Base-by-base conservation (phyloP, 768 basidiomycete species). In the Suillus tomentosus region DNA sequence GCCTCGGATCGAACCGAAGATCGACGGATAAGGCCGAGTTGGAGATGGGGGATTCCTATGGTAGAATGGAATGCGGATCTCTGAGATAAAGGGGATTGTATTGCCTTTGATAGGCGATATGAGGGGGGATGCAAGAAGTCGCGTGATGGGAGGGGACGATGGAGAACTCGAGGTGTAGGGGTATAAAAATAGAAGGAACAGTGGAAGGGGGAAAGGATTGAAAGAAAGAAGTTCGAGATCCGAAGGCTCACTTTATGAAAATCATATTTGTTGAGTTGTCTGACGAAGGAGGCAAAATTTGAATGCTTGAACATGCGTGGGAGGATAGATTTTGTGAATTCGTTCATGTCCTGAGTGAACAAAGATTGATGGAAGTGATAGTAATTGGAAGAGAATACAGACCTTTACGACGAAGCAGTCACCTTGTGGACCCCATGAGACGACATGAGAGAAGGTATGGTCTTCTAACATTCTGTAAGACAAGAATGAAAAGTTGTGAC, bases 221-320 rank as follows among this genome's bases (percentile, higher is more conserved):
- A 68, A 70, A 61, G 27, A 31, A 54, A 63, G 66, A 22, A 63
- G 36, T 6, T 11, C n/a, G 27, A 36, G 59, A 48, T 50, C 59
- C 60, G 47, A 15, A 54, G 63, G 57, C 77, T 72, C 42, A 83
- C 91, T 81, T 96, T 96, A 82, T 96, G 95, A 69, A 96, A 96
- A 77, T 96, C 95, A 74, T 96, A 96, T 76, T 96, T 96, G 83
- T 96, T 96, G 40, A 96, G 82, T 76, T 96, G 95, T 11, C 94
- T 85, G 6, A 96, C 95, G 72, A 96, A 96, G 61, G 85, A 87
- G 37, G 94, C 94, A 75, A 96, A 96, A 73, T 96, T 96, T 8
- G 91, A 94, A 74, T 96, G 94, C 75, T 96, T 95, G 86, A 96
- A 96, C 82, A 95, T 88, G 43, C 91, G 89, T 8, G 94, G 94